Base-by-base conservation (phyloP, 768 basidiomycete species). In the Lyophyllum shimeji region DNA sequence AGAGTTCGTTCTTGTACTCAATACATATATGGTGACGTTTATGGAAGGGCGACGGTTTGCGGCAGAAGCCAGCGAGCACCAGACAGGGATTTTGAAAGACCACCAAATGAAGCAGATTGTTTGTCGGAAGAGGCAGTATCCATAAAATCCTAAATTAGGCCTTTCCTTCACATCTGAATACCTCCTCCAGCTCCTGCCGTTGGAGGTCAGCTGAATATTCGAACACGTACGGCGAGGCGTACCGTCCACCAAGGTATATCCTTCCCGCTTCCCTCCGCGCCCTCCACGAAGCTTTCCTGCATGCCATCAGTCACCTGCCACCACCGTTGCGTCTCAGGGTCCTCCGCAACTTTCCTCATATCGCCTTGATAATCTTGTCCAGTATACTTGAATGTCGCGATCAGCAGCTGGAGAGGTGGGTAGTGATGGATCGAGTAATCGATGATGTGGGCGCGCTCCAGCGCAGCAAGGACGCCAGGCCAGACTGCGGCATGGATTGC, bases 391-490 rank as follows among this genome's bases (percentile, higher is more conserved):
- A 92, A 87, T 44, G 78, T 84, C n/a, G 89, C 89, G 58, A 91
- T 80, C n/a, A 93, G 78, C 40, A 93, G 78, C 27, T 76, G 76
- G 23, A 85, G 72, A 3, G 80, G 80, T 17, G 82, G 79, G 61
- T 85, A 82, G 64, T 89, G 80, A 62, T 87, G 77, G 68, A 92
- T 92, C 17, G 87, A 87, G 66, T 92, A 93, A 70, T 93, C 89
- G 34, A 74, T 71, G 54, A 91, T 80, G 67, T 91, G 81, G 48
- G 86, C 79, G 11, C 78, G 76, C 56, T 79, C 74, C 21, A 90
- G 74, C 7, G 87, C 79, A 23, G 77, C 79, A 21, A 91, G 82
- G 2, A 91, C 87, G 20, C 78, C 73, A 2, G 86, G 86, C 86
- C 88, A 90, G 44, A 87, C 85, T 6, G 74, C 74, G 0, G 77